These are phyloP conservation scores for Fonsecaea erecta DNA, from an alignment of 2,329 filamentous ascomycete species.

Conservation along the genomic window DNA sequence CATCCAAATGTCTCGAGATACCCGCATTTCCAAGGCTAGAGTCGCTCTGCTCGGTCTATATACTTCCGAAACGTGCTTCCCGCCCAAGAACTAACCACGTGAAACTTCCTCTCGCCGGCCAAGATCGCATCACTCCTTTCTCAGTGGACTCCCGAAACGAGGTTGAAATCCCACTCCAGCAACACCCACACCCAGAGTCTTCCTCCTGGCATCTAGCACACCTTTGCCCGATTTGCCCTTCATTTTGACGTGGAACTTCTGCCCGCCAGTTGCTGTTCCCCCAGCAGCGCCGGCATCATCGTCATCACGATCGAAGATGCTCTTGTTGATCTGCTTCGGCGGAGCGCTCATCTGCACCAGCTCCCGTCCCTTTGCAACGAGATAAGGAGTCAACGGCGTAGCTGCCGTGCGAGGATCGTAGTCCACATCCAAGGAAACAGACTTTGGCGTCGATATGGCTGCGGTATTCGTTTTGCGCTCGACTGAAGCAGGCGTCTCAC, in stretches of 20 bases:
- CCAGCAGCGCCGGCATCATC: conserved; percentile 32
- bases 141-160: conserved; percentile 73
- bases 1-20: background rate
- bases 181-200: conserved; percentile 56
- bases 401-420: conserved; percentile 38
- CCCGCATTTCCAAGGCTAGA: background rate
- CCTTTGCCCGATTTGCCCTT: conserved; percentile 53
- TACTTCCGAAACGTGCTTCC: background rate
- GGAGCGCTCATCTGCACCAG: conserved; percentile 60
- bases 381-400: conserved; percentile 47
- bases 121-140: conserved; percentile 20
- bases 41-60: background rate
- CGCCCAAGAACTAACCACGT: background rate
- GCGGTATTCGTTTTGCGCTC: background rate
- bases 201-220: conserved; percentile 72
- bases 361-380: conserved; percentile 47
- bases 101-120: background rate
- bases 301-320: conserved; percentile 48
- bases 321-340: conserved; percentile 54
- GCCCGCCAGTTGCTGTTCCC: conserved; percentile 15
- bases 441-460: conserved; percentile 14
- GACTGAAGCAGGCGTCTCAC: conserved; percentile 3
- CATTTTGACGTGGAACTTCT: conserved; percentile 34
- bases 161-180: conserved; percentile 70
- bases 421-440: conserved; percentile 23